phyloP scores from a whole-genome alignment of 352 stramenopile genomes.

The Phytophthora macrochlamydospora region DNA sequence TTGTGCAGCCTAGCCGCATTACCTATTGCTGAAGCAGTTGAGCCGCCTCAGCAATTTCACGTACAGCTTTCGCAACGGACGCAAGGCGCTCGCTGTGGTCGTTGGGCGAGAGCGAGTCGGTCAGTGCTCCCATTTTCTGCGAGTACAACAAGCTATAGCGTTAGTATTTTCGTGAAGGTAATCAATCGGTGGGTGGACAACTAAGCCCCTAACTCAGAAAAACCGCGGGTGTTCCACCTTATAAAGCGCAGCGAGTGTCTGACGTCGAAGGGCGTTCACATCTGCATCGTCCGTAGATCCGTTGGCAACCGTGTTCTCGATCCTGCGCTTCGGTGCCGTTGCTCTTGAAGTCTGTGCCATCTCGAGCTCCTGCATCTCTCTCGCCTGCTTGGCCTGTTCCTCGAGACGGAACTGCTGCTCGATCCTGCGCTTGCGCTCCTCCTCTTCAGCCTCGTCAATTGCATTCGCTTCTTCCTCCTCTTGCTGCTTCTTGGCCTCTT shows the following conservation, averaged over 20 bases:
- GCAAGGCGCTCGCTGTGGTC: slow-evolving; percentile 68
- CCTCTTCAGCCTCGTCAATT: slow-evolving; percentile 42
- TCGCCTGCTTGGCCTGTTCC: slow-evolving; percentile 62
- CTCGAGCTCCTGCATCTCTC: slow-evolving; percentile 50
- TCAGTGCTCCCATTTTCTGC: slow-evolving; percentile 80
- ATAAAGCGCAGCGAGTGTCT: slow-evolving; percentile 70
- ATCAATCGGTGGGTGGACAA: neutral
- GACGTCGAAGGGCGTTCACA: slow-evolving; percentile 50
- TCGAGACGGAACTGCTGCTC: slow-evolving; percentile 74
- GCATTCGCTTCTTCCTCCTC: slow-evolving; percentile 50
- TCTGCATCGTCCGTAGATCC: slow-evolving; percentile 39
- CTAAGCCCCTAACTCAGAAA: slow-evolving; percentile 33
- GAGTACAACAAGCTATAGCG: slow-evolving; percentile 1
- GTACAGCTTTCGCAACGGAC: slow-evolving; percentile 63
- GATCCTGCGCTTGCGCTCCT: slow-evolving; percentile 50
- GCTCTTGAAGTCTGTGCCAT: slow-evolving; percentile 18
- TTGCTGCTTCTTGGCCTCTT: slow-evolving; percentile 65
- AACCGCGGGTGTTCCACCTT: slow-evolving; percentile 70
- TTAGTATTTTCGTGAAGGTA: neutral
- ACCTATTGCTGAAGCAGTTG: slow-evolving; percentile 44
- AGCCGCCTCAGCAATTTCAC: slow-evolving; percentile 66
- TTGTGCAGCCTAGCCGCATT: no score
- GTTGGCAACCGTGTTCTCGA: slow-evolving; percentile 25
- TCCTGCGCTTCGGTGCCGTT: slow-evolving; percentile 55
- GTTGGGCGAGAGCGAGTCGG: slow-evolving; percentile 51